Evolutionary conservation across 1,139 yeast genomes (phyloP).

Genomic region (Hanseniaspora gamundiae): DNA sequence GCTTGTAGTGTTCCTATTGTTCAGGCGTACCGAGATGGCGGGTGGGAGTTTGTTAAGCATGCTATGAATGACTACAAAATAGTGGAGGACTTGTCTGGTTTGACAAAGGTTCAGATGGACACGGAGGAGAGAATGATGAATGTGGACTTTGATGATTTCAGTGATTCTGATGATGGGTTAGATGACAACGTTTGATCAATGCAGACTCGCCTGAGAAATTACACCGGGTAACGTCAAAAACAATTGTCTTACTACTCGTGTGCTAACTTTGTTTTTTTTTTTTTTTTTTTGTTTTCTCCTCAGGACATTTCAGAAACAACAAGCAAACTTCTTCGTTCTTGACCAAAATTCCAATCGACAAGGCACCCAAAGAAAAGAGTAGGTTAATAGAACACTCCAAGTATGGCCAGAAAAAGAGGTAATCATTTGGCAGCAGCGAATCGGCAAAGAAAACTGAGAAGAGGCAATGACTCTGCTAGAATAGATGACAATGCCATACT

Average conservation of each 20-base stretch:
- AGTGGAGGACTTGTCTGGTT: slow-evolving; percentile 68
- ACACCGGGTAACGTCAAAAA: not conserved
- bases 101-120: slow-evolving; percentile 54
- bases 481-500: slow-evolving; percentile 1
- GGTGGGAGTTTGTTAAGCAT: slow-evolving; percentile 69
- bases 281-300: not conserved
- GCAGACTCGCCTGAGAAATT: not conserved
- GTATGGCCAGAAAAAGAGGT: not conserved
- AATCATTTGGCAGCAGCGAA: not conserved
- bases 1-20: slow-evolving; percentile 65
- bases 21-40: slow-evolving; percentile 35
- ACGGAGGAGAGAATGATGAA: slow-evolving; percentile 52
- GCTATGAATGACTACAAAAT: slow-evolving; percentile 57
- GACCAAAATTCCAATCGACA: not conserved
- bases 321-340: not conserved
- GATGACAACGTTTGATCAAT: not conserved
- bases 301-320: not conserved
- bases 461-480: not conserved
- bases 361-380: too few relatives aligned
- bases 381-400: too few relatives aligned
- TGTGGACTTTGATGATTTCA: slow-evolving; percentile 35
- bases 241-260: not conserved
- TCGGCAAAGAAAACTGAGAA: not conserved
- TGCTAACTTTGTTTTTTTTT: not conserved
- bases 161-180: slow-evolving; percentile 20